These are phyloP conservation scores for Helicocarpus griseus DNA, from an alignment of 2,329 filamentous ascomycete species.

Conservation along the genomic window DNA sequence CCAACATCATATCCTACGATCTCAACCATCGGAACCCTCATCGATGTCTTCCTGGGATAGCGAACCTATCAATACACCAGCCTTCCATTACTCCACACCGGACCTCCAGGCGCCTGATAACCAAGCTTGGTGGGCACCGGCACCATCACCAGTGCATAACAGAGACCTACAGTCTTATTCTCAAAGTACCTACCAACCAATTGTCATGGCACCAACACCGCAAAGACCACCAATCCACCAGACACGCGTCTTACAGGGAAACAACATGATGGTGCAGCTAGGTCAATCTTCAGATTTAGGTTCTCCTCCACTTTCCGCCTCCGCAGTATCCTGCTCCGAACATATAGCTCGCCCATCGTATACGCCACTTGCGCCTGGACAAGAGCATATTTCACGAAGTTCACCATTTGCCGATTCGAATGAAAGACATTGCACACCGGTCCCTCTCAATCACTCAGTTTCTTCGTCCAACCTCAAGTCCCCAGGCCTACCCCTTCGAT, in stretches of 20 bases:
- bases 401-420: slow-evolving; percentile 2
- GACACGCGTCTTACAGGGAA: slow-evolving; percentile 26
- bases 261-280: slow-evolving; percentile 32
- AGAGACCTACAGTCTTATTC: slow-evolving; percentile 26
- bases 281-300: slow-evolving; percentile 27
- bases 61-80: slow-evolving; percentile 27
- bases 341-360: slow-evolving; percentile 4
- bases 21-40: slow-evolving; percentile 29
- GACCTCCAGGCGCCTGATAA: slow-evolving; percentile 28
- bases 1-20: slow-evolving; percentile 27
- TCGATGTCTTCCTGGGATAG: slow-evolving; percentile 34
- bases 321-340: slow-evolving; percentile 8
- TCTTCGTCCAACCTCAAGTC: slow-evolving; percentile 4
- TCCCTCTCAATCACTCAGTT: slow-evolving; percentile 5
- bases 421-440: slow-evolving; percentile 3
- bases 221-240: slow-evolving; percentile 22
- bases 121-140: slow-evolving; percentile 30
- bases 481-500: slow-evolving; percentile 1
- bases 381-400: background rate
- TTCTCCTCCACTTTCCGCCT: slow-evolving; percentile 18
- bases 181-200: slow-evolving; percentile 24
- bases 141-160: slow-evolving; percentile 24
- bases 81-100: slow-evolving; percentile 28
- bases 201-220: slow-evolving; percentile 25
- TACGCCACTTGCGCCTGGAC: slow-evolving; percentile 3